A percentile compares a stretch with the other conserved stretches of the same genome.
Evolutionary conservation across 2,329 filamentous ascomycete genomes (phyloP).

Genomic region (Fusarium chuoi): DNA sequence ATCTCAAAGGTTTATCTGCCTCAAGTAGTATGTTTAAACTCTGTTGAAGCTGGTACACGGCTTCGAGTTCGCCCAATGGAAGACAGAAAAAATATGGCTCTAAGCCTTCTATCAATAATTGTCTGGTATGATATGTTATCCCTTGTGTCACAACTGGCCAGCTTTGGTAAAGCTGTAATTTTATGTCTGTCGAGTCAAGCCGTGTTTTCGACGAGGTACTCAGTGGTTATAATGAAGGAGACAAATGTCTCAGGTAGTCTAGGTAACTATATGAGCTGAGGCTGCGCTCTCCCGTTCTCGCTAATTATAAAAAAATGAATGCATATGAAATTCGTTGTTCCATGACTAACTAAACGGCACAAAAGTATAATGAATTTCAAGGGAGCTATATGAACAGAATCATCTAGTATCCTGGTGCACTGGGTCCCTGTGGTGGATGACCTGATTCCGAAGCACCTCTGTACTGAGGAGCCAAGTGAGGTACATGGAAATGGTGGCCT

Average conservation of each 20-base stretch:
- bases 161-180: not conserved
- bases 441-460: constrained; percentile 23
- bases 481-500: constrained; percentile 28
- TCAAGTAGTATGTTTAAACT: not conserved
- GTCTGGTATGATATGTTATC: not conserved
- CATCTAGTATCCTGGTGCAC: not conserved
- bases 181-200: not conserved
- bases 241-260: not conserved
- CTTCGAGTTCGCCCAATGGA: not conserved
- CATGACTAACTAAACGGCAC: not conserved
- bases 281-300: not conserved
- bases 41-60: not conserved
- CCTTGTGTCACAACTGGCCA: not conserved
- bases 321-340: not conserved
- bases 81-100: not conserved
- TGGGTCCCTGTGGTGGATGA: constrained; percentile 16
- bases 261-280: not conserved
- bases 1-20: no score
- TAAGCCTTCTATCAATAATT: not conserved
- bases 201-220: not conserved
- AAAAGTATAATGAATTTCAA: not conserved
- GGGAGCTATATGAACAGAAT: not conserved
- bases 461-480: constrained; percentile 39
- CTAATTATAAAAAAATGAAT: not conserved
- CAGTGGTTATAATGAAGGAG: not conserved